Percentiles rank a stretch among this genome's conserved stretches.
phyloP scores from a whole-genome alignment of 257 asterid species.

The Marsdenia floribunda region DNA sequence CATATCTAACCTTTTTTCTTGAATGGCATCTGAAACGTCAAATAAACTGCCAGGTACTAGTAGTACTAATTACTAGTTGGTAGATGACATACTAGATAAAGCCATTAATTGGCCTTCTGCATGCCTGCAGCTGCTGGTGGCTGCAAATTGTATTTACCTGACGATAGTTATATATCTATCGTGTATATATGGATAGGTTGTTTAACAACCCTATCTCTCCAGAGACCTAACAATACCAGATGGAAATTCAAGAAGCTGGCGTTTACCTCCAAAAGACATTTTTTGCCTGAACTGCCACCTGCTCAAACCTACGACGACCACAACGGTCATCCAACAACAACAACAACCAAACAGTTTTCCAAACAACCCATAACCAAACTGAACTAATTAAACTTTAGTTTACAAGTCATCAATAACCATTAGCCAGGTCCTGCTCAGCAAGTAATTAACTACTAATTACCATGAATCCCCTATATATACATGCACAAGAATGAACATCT shows the following conservation, averaged over 20 bases:
- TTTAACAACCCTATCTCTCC: background rate
- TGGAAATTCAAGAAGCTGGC: background rate
- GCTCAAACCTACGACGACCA: background rate
- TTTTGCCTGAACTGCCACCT: background rate
- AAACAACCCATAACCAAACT: slow-evolving; percentile 23
- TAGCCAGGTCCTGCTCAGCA: background rate
- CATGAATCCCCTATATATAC: slow-evolving; percentile 2
- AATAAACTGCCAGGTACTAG: background rate
- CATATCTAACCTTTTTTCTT: no score
- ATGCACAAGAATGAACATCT: background rate
- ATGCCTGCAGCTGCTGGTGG: background rate
- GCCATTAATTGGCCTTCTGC: background rate
- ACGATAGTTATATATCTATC: background rate
- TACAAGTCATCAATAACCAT: background rate
- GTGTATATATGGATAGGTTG: background rate
- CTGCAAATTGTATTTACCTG: background rate
- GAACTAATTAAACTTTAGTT: background rate
- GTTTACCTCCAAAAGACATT: background rate
- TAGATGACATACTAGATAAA: no score
- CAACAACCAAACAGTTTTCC: slow-evolving; percentile 9
- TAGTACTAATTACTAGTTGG: background rate
- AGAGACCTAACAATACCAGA: slow-evolving; percentile 1
- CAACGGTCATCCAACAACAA: slow-evolving; percentile 10
- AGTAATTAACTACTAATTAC: no score
- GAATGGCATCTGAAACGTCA: background rate